Evolutionary conservation across 176 grass and related monocot species (phyloP).

Genomic region (Musa schizocarpa): DNA sequence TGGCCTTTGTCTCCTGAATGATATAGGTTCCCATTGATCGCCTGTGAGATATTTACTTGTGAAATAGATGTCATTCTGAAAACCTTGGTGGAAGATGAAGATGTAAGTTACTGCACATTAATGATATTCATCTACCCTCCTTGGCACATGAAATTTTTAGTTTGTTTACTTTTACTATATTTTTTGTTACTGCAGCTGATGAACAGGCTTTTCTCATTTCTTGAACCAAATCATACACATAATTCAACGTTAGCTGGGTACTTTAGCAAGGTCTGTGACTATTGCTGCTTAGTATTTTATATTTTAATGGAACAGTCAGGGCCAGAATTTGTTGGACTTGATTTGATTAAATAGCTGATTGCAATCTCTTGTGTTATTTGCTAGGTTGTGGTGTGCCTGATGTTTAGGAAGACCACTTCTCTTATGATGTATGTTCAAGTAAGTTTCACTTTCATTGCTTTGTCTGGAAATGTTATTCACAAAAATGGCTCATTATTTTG

Average conservation of each 20-base stretch:
- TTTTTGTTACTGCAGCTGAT: slow-evolving; percentile 1
- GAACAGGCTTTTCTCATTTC: slow-evolving; percentile 14
- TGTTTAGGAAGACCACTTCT: slow-evolving; percentile 8
- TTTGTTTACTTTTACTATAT: background rate
- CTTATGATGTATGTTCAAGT: slow-evolving; percentile 13
- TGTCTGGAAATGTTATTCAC: background rate
- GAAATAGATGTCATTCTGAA: slow-evolving; percentile 16
- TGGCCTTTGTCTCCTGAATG: slow-evolving; percentile 1
- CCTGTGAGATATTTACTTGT: slow-evolving; percentile 21
- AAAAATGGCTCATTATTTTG: background rate
- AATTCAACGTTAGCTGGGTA: slow-evolving; percentile 14
- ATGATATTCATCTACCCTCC: background rate
- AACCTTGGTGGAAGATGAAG: slow-evolving; percentile 15
- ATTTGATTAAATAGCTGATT: background rate
- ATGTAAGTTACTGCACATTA: background rate
- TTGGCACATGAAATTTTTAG: background rate
- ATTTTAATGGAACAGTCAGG: background rate
- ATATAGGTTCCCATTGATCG: slow-evolving; percentile 17
- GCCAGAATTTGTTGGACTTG: background rate
- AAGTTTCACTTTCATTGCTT: background rate
- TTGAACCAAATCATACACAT: slow-evolving; percentile 11
- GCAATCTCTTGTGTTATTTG: background rate
- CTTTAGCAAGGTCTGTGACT: slow-evolving; percentile 6
- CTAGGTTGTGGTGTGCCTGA: slow-evolving; percentile 16
- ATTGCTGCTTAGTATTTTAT: background rate